Percentiles rank a stretch among this genome's conserved stretches.
phyloP scores from a whole-genome alignment of 345 rosid species.

The Eutrema heterophyllum region DNA sequence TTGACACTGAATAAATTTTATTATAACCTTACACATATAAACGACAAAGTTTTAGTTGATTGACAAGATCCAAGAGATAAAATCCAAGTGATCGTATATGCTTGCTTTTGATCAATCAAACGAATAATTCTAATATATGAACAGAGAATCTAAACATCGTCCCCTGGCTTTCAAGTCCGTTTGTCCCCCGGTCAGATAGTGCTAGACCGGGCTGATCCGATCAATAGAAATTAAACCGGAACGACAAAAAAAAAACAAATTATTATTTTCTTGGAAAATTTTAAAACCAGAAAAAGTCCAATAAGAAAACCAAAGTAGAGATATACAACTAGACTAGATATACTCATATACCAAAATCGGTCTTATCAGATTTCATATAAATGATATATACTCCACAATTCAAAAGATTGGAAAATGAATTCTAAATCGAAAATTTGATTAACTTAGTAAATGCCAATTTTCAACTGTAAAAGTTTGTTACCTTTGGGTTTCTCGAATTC shows the following conservation, averaged over 20 bases:
- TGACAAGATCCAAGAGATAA: constrained; percentile 25
- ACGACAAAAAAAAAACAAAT: not conserved
- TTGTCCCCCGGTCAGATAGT: not conserved
- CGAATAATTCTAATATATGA: not conserved
- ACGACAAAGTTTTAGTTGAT: constrained; percentile 20
- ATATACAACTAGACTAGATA: too few species aligned
- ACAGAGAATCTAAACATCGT: not conserved
- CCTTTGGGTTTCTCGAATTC: not conserved
- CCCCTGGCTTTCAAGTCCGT: not conserved
- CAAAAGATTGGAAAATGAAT: not conserved
- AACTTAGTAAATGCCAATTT: not conserved
- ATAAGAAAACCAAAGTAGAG: not conserved
- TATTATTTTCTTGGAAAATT: not conserved
- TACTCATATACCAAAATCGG: not conserved
- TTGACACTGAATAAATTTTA: not conserved
- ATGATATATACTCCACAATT: not conserved
- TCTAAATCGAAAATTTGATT: not conserved
- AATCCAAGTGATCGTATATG: constrained; percentile 4
- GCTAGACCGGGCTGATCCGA: not conserved
- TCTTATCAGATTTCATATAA: not conserved
- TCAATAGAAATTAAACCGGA: not conserved
- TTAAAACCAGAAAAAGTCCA: not conserved
- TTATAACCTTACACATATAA: not conserved
- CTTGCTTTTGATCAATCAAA: not conserved
- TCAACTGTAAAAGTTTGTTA: not conserved